Conservation (phyloP, 2,329 filamentous ascomycete species). For the Neonectria faginata region DNA sequence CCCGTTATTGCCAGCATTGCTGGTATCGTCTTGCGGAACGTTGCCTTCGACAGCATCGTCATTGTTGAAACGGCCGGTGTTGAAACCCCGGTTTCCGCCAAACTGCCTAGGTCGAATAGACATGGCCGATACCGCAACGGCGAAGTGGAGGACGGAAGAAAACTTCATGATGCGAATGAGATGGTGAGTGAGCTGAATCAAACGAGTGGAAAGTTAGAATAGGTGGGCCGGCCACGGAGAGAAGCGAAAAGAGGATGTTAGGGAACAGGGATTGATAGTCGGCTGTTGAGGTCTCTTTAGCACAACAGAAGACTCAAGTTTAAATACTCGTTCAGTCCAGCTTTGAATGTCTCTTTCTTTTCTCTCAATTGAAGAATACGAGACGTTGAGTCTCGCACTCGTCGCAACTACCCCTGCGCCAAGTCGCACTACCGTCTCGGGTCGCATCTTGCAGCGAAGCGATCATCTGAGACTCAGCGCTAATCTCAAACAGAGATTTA, state of each 20-base stretch:
- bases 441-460: slow-evolving; percentile 27
- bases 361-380: slow-evolving; percentile 1
- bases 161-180: slow-evolving; percentile 21
- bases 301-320: not conserved
- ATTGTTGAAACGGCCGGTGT: not conserved
- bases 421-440: slow-evolving; percentile 19
- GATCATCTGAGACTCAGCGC: slow-evolving; percentile 29
- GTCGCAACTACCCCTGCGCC: slow-evolving; percentile 22
- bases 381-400: slow-evolving; percentile 22
- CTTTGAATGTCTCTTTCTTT: slow-evolving; percentile 1
- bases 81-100: slow-evolving; percentile 1
- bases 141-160: slow-evolving; percentile 3
- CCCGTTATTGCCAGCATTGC: not conserved
- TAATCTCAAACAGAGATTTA: slow-evolving; percentile 17
- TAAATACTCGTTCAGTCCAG: slow-evolving; percentile 1
- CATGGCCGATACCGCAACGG: slow-evolving; percentile 16
- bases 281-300: not conserved
- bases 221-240: slow-evolving; percentile 27
- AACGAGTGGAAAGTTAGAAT: slow-evolving; percentile 1
- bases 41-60: not conserved
- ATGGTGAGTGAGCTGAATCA: not conserved
- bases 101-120: slow-evolving; percentile 18
- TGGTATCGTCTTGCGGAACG: not conserved
- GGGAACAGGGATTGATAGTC: not conserved
- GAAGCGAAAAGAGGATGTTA: not conserved